Conservation (phyloP, 2,329 filamentous ascomycete genomes). For the Zarea fungicola region DNA sequence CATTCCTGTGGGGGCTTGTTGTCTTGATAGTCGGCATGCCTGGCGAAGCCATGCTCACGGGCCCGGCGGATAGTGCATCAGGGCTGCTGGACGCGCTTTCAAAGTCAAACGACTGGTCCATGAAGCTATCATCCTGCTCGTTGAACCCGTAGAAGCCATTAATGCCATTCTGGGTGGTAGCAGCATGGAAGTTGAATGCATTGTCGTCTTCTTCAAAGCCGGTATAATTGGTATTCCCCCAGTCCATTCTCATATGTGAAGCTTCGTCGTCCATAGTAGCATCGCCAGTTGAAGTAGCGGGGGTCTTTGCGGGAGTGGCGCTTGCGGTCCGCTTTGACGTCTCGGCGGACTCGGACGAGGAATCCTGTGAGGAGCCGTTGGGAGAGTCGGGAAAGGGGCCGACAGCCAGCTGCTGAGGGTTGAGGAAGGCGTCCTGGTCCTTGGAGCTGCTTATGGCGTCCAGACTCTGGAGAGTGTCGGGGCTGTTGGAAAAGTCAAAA, state of each 20-base stretch:
- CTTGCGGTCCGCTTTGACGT: slow-evolving; percentile 43
- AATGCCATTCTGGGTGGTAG: slow-evolving; percentile 21
- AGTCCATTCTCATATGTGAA: slow-evolving; percentile 36
- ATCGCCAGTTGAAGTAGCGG: slow-evolving; percentile 33
- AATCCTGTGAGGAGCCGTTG: slow-evolving; percentile 41
- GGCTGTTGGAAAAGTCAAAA: slow-evolving; percentile 33
- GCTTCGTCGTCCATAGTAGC: slow-evolving; percentile 38
- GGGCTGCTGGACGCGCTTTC: slow-evolving; percentile 55
- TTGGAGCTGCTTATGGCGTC: slow-evolving; percentile 24
- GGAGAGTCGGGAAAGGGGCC: slow-evolving; percentile 38
- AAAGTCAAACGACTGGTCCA: slow-evolving; percentile 52
- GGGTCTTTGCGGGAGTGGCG: slow-evolving; percentile 41
- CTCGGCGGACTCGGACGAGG: slow-evolving; percentile 47
- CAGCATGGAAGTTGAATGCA: slow-evolving; percentile 30
- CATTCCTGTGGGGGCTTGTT: slow-evolving; percentile 23
- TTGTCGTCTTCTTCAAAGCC: slow-evolving; percentile 34
- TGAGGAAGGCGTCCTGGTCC: slow-evolving; percentile 28
- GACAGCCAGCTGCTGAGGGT: slow-evolving; percentile 29
- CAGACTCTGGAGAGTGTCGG: slow-evolving; percentile 32
- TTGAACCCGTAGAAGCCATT: slow-evolving; percentile 28
- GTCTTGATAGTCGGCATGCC: slow-evolving; percentile 37
- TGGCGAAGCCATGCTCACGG: slow-evolving; percentile 36
- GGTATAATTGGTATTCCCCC: slow-evolving; percentile 32
- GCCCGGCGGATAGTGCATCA: slow-evolving; percentile 27
- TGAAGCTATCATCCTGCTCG: slow-evolving; percentile 37